Percentiles rank a stretch among this genome's conserved stretches.
Conservation (phyloP, 2,329 filamentous ascomycete species). For the Cytospora mali region DNA sequence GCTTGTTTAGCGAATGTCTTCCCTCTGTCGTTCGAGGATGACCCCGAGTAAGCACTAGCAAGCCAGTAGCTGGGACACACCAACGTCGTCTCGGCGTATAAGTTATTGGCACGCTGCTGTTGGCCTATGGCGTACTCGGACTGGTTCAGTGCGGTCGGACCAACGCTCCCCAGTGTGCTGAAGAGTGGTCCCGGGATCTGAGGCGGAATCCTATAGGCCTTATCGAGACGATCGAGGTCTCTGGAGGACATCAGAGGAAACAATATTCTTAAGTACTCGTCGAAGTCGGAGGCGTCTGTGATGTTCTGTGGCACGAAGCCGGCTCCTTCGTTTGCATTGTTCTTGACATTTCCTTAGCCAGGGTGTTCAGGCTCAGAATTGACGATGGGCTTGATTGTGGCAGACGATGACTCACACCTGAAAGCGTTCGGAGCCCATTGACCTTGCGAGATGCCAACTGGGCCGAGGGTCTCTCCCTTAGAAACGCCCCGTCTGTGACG, state of each 20-base stretch:
- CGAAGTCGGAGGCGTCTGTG: slow-evolving; percentile 43
- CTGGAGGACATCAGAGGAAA: slow-evolving; percentile 45
- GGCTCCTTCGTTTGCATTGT: slow-evolving; percentile 55
- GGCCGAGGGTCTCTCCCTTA: slow-evolving; percentile 36
- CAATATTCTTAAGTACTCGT: slow-evolving; percentile 41
- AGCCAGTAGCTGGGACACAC: slow-evolving; percentile 58
- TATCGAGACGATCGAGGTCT: slow-evolving; percentile 37
- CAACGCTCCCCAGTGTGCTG: slow-evolving; percentile 39
- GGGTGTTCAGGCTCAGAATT: not conserved
- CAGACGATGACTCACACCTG: slow-evolving; percentile 1
- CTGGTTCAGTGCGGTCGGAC: slow-evolving; percentile 32
- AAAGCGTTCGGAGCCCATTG: slow-evolving; percentile 31
- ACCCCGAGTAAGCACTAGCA: slow-evolving; percentile 44
- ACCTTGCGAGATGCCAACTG: slow-evolving; percentile 37
- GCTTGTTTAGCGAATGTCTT: slow-evolving; percentile 27
- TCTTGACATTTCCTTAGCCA: not conserved
- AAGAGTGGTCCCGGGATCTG: slow-evolving; percentile 5
- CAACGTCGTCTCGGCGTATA: slow-evolving; percentile 56
- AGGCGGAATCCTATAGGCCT: slow-evolving; percentile 31
- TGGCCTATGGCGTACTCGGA: slow-evolving; percentile 46
- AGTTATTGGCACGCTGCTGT: slow-evolving; percentile 53
- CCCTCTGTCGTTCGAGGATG: slow-evolving; percentile 29
- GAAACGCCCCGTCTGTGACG: slow-evolving; percentile 39
- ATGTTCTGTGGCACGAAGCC: slow-evolving; percentile 49
- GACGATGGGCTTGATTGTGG: not conserved